Conservation (phyloP, 805 yeast species). For the Kluyveromyces nonfermentans region DNA sequence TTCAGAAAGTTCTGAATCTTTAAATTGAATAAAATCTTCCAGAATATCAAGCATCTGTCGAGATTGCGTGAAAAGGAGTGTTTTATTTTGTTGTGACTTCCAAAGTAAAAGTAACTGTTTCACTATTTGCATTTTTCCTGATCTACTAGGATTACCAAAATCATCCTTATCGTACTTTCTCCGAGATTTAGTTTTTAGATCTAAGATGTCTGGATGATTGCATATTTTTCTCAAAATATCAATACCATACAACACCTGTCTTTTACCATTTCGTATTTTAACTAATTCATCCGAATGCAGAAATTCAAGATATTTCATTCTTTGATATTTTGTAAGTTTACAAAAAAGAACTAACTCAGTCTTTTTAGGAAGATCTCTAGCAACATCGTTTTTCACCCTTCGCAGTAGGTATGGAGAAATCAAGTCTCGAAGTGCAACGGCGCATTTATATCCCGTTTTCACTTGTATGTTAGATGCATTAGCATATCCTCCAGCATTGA, state of each 20-base stretch:
- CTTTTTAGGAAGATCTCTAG: slow-evolving; percentile 87
- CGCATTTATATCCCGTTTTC: slow-evolving; percentile 93
- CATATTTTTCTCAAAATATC: slow-evolving; percentile 87
- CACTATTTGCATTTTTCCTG: slow-evolving; percentile 90
- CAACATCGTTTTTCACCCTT: slow-evolving; percentile 87
- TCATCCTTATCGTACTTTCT: slow-evolving; percentile 11
- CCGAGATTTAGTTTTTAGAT: slow-evolving; percentile 28
- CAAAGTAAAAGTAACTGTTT: slow-evolving; percentile 65
- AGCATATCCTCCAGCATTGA: slow-evolving; percentile 96
- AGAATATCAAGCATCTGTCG: slow-evolving; percentile 88
- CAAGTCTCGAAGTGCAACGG: slow-evolving; percentile 77
- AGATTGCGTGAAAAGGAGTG: slow-evolving; percentile 84
- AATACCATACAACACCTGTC: slow-evolving; percentile 82
- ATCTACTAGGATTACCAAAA: slow-evolving; percentile 50
- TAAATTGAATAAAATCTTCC: slow-evolving; percentile 49
- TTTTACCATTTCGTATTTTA: slow-evolving; percentile 61
- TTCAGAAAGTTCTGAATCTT: slow-evolving; percentile 27
- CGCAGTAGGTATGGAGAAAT: slow-evolving; percentile 84
- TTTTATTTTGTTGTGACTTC: slow-evolving; percentile 68
- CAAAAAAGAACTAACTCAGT: slow-evolving; percentile 92
- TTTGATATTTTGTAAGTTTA: slow-evolving; percentile 68
- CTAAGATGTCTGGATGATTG: slow-evolving; percentile 86
- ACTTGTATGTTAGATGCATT: slow-evolving; percentile 94
- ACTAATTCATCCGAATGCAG: slow-evolving; percentile 65
- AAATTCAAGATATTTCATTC: slow-evolving; percentile 63